These are phyloP conservation scores for Spergularia marina DNA, from an alignment of 148 eudicot genomes.

Conservation along the genomic window DNA sequence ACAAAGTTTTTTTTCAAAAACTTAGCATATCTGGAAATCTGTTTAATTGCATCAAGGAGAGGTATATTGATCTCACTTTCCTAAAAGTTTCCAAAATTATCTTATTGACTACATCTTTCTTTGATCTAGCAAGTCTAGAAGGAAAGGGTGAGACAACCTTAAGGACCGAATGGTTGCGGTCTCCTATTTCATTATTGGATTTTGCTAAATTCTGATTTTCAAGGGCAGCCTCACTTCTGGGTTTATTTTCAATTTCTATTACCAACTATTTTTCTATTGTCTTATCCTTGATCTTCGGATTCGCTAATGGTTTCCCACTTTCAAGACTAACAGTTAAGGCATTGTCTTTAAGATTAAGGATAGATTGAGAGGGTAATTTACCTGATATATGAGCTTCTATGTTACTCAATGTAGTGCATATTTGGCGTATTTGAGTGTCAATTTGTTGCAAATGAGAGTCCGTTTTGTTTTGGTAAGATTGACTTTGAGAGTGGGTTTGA, in stretches of 20 bases:
- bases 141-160: conserved; percentile 1
- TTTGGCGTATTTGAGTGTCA: conserved; percentile 13
- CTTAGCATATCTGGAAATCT: conserved; percentile 6
- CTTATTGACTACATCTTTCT: conserved; percentile 1
- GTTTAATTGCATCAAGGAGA: conserved; percentile 9
- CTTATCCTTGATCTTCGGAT: neutral
- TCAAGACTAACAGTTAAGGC: neutral
- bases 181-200: neutral
- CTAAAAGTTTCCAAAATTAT: conserved; percentile 4
- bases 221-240: no score
- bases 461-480: conserved; percentile 5
- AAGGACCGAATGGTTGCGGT: neutral
- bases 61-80: conserved; percentile 1
- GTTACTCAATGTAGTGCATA: conserved; percentile 15
- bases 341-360: conserved; percentile 7
- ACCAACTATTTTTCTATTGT: neutral
- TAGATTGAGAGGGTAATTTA: conserved; percentile 2
- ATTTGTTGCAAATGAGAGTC: conserved; percentile 10
- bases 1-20: conserved; percentile 2
- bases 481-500: neutral
- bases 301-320: neutral
- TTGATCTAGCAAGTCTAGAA: conserved; percentile 16
- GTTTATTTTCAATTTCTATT: neutral
- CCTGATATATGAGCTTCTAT: conserved; percentile 9
- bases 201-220: neutral